Conservation (phyloP, 2,329 filamentous ascomycete species). For the Penicillium sp. region DNA sequence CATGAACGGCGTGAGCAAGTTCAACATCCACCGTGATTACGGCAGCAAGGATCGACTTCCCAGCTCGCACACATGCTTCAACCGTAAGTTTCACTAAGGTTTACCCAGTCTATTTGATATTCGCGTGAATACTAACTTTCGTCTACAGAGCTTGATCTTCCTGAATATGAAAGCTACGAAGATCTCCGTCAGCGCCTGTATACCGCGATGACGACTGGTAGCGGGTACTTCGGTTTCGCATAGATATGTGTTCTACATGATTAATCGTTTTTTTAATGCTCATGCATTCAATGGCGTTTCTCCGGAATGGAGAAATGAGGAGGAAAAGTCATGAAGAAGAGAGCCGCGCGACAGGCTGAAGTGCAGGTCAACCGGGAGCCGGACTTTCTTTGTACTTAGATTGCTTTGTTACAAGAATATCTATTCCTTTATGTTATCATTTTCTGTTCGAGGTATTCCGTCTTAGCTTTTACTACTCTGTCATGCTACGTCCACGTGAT, state of each 20-base stretch:
- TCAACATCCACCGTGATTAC: conserved; percentile 98
- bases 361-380: conserved; percentile 38
- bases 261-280: conserved; percentile 18
- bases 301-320: conserved; percentile 9
- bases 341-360: conserved; percentile 26
- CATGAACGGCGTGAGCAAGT: conserved; percentile 96
- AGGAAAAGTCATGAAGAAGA: conserved; percentile 14
- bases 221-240: conserved; percentile 96
- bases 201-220: conserved; percentile 95
- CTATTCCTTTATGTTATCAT: conserved; percentile 10
- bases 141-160: conserved; percentile 80
- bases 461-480: no score
- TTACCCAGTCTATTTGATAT: neutral
- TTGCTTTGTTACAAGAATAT: conserved; percentile 20
- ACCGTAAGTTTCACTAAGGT: conserved; percentile 64
- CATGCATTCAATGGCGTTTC: conserved; percentile 38
- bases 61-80: conserved; percentile 97
- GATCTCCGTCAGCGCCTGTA: conserved; percentile 77
- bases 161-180: conserved; percentile 97
- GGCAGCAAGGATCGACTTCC: conserved; percentile 93
- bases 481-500: no score
- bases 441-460: no score
- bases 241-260: conserved; percentile 45
- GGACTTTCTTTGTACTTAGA: conserved; percentile 19
- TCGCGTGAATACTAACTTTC: conserved; percentile 32